phyloP scores from a whole-genome alignment of 345 rosid species.

The Rhodamnia rubescens region DNA sequence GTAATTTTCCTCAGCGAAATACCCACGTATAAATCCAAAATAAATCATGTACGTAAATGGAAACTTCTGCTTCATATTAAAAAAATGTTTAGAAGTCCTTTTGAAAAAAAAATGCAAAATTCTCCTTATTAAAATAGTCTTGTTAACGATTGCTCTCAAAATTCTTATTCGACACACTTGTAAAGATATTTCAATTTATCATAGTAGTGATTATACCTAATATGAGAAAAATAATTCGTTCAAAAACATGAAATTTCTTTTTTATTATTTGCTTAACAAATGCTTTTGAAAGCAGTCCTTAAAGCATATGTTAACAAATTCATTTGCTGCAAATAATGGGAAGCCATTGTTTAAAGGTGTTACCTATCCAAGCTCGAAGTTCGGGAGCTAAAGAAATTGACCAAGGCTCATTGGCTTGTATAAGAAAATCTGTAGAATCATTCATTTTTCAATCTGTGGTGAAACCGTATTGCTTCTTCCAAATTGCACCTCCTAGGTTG shows the following conservation, averaged over 20 bases:
- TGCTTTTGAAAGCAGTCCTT: background rate
- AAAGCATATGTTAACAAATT: background rate
- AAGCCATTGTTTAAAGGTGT: background rate
- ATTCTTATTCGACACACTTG: background rate
- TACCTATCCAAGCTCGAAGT: background rate
- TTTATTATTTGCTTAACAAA: background rate
- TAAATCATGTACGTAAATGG: background rate
- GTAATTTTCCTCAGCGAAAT: background rate
- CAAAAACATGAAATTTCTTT: background rate
- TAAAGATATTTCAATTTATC: background rate
- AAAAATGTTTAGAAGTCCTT: background rate
- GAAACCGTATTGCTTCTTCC: background rate
- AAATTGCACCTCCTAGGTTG: background rate
- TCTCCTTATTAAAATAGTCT: background rate
- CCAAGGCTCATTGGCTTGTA: background rate
- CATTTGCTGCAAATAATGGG: background rate
- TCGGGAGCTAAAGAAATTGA: background rate
- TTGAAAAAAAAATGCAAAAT: background rate
- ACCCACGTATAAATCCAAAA: background rate
- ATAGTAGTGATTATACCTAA: background rate
- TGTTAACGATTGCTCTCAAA: background rate
- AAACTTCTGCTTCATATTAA: background rate
- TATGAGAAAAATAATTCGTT: background rate
- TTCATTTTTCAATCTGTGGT: background rate
- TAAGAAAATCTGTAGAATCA: background rate